A percentile compares a stretch with the other conserved stretches of the same genome.
Evolutionary conservation across 1,284 basidiomycete species (phyloP).

Genomic region (Wallemia ichthyophaga): DNA sequence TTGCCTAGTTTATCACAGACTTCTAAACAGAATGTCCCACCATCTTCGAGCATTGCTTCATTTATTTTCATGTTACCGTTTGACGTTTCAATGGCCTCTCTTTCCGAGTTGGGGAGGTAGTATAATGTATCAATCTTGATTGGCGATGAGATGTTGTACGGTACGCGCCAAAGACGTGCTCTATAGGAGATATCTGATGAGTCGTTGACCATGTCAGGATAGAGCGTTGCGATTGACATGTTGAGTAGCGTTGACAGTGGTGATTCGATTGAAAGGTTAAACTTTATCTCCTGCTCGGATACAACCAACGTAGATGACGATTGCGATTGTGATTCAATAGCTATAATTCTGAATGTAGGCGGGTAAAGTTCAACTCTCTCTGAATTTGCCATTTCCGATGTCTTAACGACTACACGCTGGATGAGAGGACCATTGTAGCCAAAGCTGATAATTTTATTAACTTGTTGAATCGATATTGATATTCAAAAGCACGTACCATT

Average conservation of each 20-base stretch:
- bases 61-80: slow-evolving; percentile 21
- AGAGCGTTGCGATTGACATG: background rate
- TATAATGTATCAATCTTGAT: slow-evolving; percentile 10
- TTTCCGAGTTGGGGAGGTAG: slow-evolving; percentile 3
- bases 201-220: slow-evolving; percentile 2
- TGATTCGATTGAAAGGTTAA: slow-evolving; percentile 8
- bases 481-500: slow-evolving; percentile 24
- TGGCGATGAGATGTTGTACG: slow-evolving; percentile 4
- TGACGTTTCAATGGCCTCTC: background rate
- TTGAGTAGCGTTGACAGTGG: slow-evolving; percentile 6
- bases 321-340: slow-evolving; percentile 11
- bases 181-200: slow-evolving; percentile 1
- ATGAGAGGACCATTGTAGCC: slow-evolving; percentile 32
- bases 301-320: slow-evolving; percentile 13
- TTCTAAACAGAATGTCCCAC: slow-evolving; percentile 35
- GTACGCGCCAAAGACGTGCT: background rate
- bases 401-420: slow-evolving; percentile 30
- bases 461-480: slow-evolving; percentile 1
- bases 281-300: slow-evolving; percentile 17
- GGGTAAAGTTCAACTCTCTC: background rate
- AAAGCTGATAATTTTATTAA: slow-evolving; percentile 4
- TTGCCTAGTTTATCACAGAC: slow-evolving; percentile 25
- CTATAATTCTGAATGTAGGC: slow-evolving; percentile 2
- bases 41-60: slow-evolving; percentile 26
- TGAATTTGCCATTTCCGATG: slow-evolving; percentile 1